Evolutionary conservation across 1,284 basidiomycete species (phyloP).

Genomic region (Rhodotorula mucilaginosa): DNA sequence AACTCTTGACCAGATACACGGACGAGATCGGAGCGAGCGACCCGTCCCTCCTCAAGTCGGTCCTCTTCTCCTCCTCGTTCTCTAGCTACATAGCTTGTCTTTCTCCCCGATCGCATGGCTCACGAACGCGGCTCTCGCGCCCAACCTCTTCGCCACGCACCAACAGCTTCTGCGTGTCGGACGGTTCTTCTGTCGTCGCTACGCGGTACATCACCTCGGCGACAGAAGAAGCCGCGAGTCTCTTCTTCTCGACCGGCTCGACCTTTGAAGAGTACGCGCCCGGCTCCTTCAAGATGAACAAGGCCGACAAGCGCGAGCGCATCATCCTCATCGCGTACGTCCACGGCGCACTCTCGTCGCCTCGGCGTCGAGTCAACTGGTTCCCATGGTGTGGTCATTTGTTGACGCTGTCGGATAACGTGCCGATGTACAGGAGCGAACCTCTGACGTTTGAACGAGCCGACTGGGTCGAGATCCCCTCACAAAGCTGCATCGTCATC

Average conservation of each 20-base stretch:
- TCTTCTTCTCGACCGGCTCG: constrained; percentile 52
- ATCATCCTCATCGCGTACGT: constrained; percentile 43
- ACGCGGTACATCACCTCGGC: constrained; percentile 91
- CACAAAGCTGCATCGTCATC: constrained; percentile 48
- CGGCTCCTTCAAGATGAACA: constrained; percentile 91
- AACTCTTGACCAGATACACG: constrained; percentile 71
- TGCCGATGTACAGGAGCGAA: constrained; percentile 57
- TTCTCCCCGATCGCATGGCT: too few relatives aligned
- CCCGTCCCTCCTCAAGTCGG: constrained; percentile 51
- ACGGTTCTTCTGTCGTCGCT: constrained; percentile 87
- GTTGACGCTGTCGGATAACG: too few relatives aligned
- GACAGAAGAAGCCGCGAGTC: constrained; percentile 85
- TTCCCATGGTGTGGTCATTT: not conserved
- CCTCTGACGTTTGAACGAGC: constrained; percentile 89
- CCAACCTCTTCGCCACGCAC: too few relatives aligned
- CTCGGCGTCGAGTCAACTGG: too few relatives aligned
- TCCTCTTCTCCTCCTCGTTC: constrained; percentile 50
- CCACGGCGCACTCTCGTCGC: not conserved
- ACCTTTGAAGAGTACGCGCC: constrained; percentile 81
- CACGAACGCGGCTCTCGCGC: too few relatives aligned
- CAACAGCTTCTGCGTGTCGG: constrained; percentile 87
- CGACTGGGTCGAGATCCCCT: constrained; percentile 55
- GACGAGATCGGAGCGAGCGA: constrained; percentile 62
- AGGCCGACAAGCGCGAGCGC: constrained; percentile 87
- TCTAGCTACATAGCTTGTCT: too few relatives aligned